Percentiles rank a stretch among this genome's conserved stretches.
Evolutionary conservation across 208 protist species (phyloP).

Genomic region (Crithidia brevicula): DNA sequence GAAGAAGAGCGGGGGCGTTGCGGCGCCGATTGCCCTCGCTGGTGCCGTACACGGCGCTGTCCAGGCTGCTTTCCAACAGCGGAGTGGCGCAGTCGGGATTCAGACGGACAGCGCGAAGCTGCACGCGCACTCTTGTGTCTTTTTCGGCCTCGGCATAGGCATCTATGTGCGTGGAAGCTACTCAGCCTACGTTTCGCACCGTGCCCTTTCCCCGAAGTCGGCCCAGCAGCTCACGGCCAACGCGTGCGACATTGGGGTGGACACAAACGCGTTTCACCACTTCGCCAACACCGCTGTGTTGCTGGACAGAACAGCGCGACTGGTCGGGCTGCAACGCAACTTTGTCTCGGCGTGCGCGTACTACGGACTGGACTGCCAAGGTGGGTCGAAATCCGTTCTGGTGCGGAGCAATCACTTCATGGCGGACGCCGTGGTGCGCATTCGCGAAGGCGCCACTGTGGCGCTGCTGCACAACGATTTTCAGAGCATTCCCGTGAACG

Average conservation of each 20-base stretch:
- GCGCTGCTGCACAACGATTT: slow-evolving; percentile 74
- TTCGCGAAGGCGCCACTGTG: slow-evolving; percentile 55
- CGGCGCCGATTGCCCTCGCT: slow-evolving; percentile 15
- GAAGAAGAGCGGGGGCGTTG: not conserved
- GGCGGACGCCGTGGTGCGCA: slow-evolving; percentile 51
- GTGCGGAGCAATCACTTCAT: slow-evolving; percentile 73
- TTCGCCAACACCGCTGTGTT: slow-evolving; percentile 65
- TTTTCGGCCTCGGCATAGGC: slow-evolving; percentile 55
- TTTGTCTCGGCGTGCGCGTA: slow-evolving; percentile 68
- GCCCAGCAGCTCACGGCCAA: slow-evolving; percentile 13
- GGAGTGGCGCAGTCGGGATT: slow-evolving; percentile 48
- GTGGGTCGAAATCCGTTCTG: slow-evolving; percentile 41
- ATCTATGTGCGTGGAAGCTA: slow-evolving; percentile 44
- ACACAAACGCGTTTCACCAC: slow-evolving; percentile 45
- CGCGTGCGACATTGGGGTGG: slow-evolving; percentile 12
- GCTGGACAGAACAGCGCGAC: slow-evolving; percentile 53
- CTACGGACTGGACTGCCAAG: slow-evolving; percentile 80
- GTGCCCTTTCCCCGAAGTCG: not conserved
- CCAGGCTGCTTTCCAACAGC: slow-evolving; percentile 13
- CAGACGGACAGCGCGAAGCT: slow-evolving; percentile 52
- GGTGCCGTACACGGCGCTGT: slow-evolving; percentile 22
- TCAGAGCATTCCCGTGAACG: slow-evolving; percentile 55
- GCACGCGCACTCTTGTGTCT: slow-evolving; percentile 42
- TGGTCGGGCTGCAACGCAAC: slow-evolving; percentile 58
- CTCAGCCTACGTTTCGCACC: slow-evolving; percentile 7